These are phyloP conservation scores for Plectranthus barbatus DNA, from an alignment of 257 asterid species.

Conservation along the genomic window DNA sequence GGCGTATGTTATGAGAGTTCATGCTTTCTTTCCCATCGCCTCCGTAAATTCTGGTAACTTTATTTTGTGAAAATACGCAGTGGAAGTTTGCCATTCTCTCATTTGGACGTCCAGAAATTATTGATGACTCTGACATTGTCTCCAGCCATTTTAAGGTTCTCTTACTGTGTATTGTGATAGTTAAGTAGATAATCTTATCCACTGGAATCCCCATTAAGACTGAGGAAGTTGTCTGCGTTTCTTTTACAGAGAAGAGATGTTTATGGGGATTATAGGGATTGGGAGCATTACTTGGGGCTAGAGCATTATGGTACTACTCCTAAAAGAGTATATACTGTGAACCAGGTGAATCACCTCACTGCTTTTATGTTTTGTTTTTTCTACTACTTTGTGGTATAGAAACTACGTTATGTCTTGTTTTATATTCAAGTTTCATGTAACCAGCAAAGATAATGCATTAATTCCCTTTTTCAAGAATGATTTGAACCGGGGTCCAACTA, in stretches of 20 bases:
- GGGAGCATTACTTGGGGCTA: slow-evolving; percentile 97
- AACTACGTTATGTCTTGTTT: no score
- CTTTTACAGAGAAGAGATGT: slow-evolving; percentile 75
- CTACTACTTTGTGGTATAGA: no score
- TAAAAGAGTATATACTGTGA: slow-evolving; percentile 61
- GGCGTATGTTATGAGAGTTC: no score
- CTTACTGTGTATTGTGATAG: not conserved
- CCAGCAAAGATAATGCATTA: not conserved
- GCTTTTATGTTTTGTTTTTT: no score
- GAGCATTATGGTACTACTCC: slow-evolving; percentile 91
- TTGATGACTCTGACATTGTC: slow-evolving; percentile 74
- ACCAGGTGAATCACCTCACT: slow-evolving; percentile 43
- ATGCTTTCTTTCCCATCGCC: not conserved
- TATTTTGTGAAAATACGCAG: slow-evolving; percentile 27
- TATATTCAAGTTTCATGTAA: no score
- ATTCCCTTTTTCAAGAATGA: not conserved
- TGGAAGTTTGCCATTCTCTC: slow-evolving; percentile 94
- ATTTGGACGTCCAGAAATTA: slow-evolving; percentile 92
- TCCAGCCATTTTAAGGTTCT: slow-evolving; percentile 80
- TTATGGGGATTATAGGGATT: slow-evolving; percentile 86
- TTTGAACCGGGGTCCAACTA: no score
- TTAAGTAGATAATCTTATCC: not conserved
- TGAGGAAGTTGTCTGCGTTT: slow-evolving; percentile 5
- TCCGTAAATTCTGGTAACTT: not conserved
- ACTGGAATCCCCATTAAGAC: not conserved